Evolutionary conservation across 2,329 filamentous ascomycete species (phyloP), one percentile per base, ranked within the genome.

Genomic region (Didymellaceae sp.): DNA sequence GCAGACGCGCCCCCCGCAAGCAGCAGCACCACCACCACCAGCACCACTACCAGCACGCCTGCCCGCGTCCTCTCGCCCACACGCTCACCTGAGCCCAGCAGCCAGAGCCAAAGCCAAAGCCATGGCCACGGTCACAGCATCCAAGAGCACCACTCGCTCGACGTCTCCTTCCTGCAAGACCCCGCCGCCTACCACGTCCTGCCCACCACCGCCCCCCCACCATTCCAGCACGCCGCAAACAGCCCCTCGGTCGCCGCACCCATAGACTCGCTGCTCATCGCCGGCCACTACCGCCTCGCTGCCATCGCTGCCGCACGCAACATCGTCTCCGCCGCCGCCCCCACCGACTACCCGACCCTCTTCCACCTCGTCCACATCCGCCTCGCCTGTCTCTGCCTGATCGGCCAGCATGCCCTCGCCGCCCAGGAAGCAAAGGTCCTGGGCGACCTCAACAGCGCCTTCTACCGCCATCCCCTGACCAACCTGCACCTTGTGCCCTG

Each of bases 131-230:
- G 20, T 21, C 13, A 14, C 16, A 28, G 16, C 45, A 31, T 40
- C 1, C 44, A 33, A 3, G 26, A 37, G 9, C 9, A 5, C 14
- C 33, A 25, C 46, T 42, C 52, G 2, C 42, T 49, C 40, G 51
- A 54, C 51, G 40, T 54, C 14, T 51, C 50, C 24, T 93, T 88
- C 70, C 85, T 97, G 35, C 82, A 94, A 9, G 84, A 87, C 16
- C 86, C 90, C 3, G 85, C 90, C 57, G 87, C 92, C 47, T 97
- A 93, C 77, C 92, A 96, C 68, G 85, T 88, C 1, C 79, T 97
- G 18, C 86, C 88, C 1, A 68, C 82, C 82, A 13, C 80, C 85
- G 77, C 82, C 41, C 82, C 83, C 4, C 74, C 75, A 6, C 76
- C 90, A 3, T 93, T 96, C 71, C 85, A 89, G 54, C 83, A 83